Evolutionary conservation across 345 rosid genomes (phyloP), one percentile per base, ranked within the genome.

Genomic region (Litchi chinensis): DNA sequence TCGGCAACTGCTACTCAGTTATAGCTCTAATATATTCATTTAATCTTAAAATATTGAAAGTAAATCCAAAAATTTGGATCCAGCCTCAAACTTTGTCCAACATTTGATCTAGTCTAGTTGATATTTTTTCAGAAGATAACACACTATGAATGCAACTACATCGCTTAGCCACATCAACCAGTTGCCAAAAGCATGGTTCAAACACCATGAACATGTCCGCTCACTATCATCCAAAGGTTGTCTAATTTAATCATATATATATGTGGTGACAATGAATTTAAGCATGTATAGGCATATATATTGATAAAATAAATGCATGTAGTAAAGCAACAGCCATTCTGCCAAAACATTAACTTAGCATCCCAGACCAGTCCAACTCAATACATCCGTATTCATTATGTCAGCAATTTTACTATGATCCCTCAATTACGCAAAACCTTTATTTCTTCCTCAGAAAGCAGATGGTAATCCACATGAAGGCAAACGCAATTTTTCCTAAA

Each of bases 291-390:
- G 56, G 56, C 18, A 65, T 65, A 37, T 65, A 65, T 16, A 11
- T 65, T 32, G 44, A 65, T 10, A n/a, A 65, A 65, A 65, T 65
- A 41, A 37, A 65, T 65, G 68, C 68, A 13, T 65, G 37, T 65
- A 65, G 39, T 11, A 63, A 32, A 65, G 44, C 68, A 65, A 65
- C 68, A 65, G 32, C 39, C 8, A 32, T 28, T 28, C 37, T 65
- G 41, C 69, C 39, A 65, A 65, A 21, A 8, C 11, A 32, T 46
- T 65, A 32, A 16, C 43, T 65, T 65, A 65, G 69, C 19, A 65
- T 32, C 69, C 10, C 69, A 65, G 7, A 65, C 44, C 37, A 28
- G 69, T 65, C 37, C 69, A 13, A 6, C 16, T 37, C 44, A 37
- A 8, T 22, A 65, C 7, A 22, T 65, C 21, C 69, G 9, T 6